These are phyloP conservation scores for Synura sp. DNA, from an alignment of 352 stramenopile genomes.

Conservation along the genomic window DNA sequence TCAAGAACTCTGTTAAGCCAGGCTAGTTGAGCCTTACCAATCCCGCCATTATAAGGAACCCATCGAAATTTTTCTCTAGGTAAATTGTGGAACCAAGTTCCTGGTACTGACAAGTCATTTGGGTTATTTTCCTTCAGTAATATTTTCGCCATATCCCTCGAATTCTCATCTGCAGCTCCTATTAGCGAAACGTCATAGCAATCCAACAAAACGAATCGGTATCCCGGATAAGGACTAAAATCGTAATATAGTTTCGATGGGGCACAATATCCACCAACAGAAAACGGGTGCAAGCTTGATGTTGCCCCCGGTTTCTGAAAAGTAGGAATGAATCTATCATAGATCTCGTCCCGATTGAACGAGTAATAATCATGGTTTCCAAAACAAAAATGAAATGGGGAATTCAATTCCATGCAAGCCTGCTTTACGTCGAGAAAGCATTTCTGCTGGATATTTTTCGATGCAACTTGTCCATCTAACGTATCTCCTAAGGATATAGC, in stretches of 20 bases:
- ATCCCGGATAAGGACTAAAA: neutral
- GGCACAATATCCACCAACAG: too few relatives aligned
- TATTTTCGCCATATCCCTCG: neutral
- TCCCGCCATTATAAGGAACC: neutral
- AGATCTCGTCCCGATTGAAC: neutral
- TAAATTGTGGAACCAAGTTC: neutral
- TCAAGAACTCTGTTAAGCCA: neutral
- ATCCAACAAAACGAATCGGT: neutral
- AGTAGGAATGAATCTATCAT: neutral
- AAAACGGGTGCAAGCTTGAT: too few relatives aligned
- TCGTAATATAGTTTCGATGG: neutral
- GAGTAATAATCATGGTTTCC: neutral
- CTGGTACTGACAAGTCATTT: neutral
- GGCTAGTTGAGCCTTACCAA: neutral
- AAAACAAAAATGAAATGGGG: neutral
- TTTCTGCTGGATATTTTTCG: neutral
- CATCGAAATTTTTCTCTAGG: neutral
- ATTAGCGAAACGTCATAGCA: neutral
- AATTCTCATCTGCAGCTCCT: neutral
- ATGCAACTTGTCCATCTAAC: neutral
- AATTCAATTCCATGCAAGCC: neutral
- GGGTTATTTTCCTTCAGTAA: neutral
- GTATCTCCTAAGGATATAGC: neutral
- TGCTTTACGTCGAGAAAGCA: neutral
- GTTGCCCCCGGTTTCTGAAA: too few relatives aligned